Base-by-base conservation (phyloP, 2,329 filamentous ascomycete species). In the Aspergillus fischeri region DNA sequence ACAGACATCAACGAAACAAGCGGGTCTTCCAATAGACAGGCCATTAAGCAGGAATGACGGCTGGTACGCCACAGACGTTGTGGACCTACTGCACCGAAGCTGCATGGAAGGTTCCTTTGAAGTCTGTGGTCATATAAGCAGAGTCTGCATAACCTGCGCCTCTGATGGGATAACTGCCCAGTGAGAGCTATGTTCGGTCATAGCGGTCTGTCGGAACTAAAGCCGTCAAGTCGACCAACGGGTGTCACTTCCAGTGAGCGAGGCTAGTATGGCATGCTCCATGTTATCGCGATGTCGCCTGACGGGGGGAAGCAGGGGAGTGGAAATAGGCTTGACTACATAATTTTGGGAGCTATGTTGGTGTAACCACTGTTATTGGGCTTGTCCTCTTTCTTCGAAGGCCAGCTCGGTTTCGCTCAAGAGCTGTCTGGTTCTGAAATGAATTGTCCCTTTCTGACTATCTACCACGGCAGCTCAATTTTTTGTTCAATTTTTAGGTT, bases 61-160 rank as follows among this genome's bases (percentile, higher is more conserved):
- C 51, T 35, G 52, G 54, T 47, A 60, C 61, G 58, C 60, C 54
- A 61, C 67, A 55, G 58, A 65, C 14, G 11, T 20, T 11, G 65
- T 64, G 60, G 53, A 56, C 57, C 27, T 52, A 49, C 62, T 70
- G 67, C 70, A 72, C 59, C 67, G 69, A 73, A 73, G 53, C 58
- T 68, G 65, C 65, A 67, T 69, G 60, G 70, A 73, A 72, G 53
- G 17, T 71, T 71, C 67, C 65, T 60, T 67, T 59, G 59, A 20
- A 41, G 24, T 53, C 52, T 14, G 20, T 51, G 35, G 32, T 50
- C 51, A 52, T 51, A 52, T 51, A 45, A 28, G 51, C 54, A 49
- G 27, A 41, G 21, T 55, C 55, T 58, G 54, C 56, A 59, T 55
- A 47, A 24, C 51, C 42, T 44, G 49, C 52, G 49, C 48, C 38